These are phyloP conservation scores for Drechmeria coniospora DNA, from an alignment of 2,329 filamentous ascomycete species.

Conservation along the genomic window DNA sequence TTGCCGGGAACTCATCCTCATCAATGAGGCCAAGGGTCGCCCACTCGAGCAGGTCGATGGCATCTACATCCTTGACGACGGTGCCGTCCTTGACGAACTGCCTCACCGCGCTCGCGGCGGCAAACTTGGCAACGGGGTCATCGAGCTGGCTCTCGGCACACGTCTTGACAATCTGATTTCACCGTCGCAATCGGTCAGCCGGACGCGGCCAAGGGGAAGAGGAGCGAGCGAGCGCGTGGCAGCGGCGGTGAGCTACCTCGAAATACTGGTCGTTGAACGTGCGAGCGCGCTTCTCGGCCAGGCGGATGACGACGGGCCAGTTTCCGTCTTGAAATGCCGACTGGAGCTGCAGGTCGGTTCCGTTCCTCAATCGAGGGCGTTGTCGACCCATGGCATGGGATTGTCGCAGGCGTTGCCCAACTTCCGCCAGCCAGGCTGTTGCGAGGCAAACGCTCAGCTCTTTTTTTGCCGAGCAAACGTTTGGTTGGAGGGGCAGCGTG, in stretches of 20 bases:
- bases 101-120: slow-evolving; percentile 27
- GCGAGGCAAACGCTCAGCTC: too few species aligned
- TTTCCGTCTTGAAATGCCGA: slow-evolving; percentile 37
- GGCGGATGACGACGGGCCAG: slow-evolving; percentile 33
- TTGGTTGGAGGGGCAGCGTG: too few species aligned
- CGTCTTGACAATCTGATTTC: slow-evolving; percentile 26
- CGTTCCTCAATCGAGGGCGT: slow-evolving; percentile 27
- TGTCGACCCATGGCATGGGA: slow-evolving; percentile 16
- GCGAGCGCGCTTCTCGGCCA: slow-evolving; percentile 35
- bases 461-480: too few species aligned
- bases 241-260: slow-evolving; percentile 22
- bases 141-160: slow-evolving; percentile 38
- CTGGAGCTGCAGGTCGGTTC: slow-evolving; percentile 38
- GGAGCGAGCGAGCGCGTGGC: not conserved
- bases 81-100: slow-evolving; percentile 30
- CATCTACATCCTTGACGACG: slow-evolving; percentile 31
- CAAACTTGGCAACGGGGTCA: slow-evolving; percentile 28
- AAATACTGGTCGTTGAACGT: slow-evolving; percentile 39
- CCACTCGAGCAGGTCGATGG: slow-evolving; percentile 40
- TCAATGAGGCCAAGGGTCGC: slow-evolving; percentile 24
- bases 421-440: too few species aligned
- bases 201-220: not conserved
- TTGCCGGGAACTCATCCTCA: slow-evolving; percentile 27
- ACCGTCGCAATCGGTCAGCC: slow-evolving; percentile 2
- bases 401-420: not conserved